These are phyloP conservation scores for Dioscorea alata DNA, from an alignment of 106 monocot genomes.

Conservation along the genomic window DNA sequence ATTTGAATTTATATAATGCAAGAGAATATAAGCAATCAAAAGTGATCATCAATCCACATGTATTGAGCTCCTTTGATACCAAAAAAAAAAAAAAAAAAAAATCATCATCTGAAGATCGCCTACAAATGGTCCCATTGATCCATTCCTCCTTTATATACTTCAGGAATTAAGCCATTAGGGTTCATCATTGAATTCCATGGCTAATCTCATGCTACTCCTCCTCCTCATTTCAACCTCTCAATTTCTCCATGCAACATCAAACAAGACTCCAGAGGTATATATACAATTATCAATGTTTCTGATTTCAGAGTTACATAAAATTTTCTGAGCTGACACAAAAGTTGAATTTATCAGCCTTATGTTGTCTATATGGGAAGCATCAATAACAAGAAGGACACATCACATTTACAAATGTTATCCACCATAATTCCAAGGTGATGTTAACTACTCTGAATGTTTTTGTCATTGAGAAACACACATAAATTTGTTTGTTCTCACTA, in stretches of 20 bases:
- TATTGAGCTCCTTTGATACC: conserved; percentile 16
- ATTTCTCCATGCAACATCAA: conserved; percentile 23
- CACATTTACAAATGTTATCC: conserved; percentile 64
- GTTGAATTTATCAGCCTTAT: conserved; percentile 47
- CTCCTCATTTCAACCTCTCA: conserved; percentile 22
- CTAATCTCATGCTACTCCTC: conserved; percentile 20
- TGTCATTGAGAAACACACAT: no score
- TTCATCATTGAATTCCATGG: conserved; percentile 23
- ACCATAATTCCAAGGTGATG: conserved; percentile 59
- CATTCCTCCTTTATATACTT: neutral
- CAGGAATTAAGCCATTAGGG: neutral
- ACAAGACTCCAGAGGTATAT: conserved; percentile 37
- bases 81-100: conserved; percentile 13
- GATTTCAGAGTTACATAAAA: neutral
- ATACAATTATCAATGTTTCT: neutral
- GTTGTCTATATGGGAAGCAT: conserved; percentile 81
- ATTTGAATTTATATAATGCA: neutral
- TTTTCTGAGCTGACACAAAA: neutral
- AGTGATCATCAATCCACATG: conserved; percentile 4
- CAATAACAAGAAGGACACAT: conserved; percentile 28
- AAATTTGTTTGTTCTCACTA: neutral
- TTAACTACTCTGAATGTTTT: neutral
- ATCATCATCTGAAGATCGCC: conserved; percentile 1
- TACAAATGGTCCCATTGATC: conserved; percentile 19
- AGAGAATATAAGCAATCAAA: conserved; percentile 1